Conservation (phyloP, 106 monocot genomes). For the Gastrodia elata region DNA sequence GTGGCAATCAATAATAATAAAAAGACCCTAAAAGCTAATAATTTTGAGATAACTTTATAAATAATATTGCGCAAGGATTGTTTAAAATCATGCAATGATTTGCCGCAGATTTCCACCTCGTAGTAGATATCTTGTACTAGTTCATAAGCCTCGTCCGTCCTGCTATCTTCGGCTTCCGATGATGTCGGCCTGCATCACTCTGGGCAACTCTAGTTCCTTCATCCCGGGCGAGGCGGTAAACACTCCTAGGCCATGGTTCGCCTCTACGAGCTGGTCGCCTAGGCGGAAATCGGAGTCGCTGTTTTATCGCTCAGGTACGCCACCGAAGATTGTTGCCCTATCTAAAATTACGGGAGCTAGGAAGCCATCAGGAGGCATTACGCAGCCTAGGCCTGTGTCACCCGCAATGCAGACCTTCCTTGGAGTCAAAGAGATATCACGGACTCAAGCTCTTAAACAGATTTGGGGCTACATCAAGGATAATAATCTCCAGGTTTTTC, state of each 20-base stretch:
- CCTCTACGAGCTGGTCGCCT: background rate
- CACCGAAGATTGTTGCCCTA: conserved; percentile 1
- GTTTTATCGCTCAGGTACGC: conserved; percentile 9
- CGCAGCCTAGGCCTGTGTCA: conserved; percentile 39
- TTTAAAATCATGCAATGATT: too few species aligned
- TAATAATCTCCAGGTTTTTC: conserved; percentile 55
- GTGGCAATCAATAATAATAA: too few species aligned
- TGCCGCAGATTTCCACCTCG: too few species aligned
- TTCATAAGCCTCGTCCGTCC: background rate
- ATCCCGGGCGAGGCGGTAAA: background rate
- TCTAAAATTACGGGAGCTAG: conserved; percentile 17
- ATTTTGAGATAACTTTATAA: too few species aligned
- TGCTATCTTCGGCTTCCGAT: background rate
- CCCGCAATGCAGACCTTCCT: conserved; percentile 36
- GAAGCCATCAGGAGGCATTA: conserved; percentile 40
- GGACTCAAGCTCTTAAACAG: conserved; percentile 47
- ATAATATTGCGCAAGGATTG: too few species aligned
- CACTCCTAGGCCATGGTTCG: background rate
- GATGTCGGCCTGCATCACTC: background rate
- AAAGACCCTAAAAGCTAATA: too few species aligned
- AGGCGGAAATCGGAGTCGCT: background rate
- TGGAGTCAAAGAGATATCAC: conserved; percentile 37
- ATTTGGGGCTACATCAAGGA: conserved; percentile 68
- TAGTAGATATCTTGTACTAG: too few species aligned
- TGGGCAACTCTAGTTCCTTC: background rate